Evolutionary conservation across 345 rosid species (phyloP).

Genomic region (Aquilaria malaccensis): DNA sequence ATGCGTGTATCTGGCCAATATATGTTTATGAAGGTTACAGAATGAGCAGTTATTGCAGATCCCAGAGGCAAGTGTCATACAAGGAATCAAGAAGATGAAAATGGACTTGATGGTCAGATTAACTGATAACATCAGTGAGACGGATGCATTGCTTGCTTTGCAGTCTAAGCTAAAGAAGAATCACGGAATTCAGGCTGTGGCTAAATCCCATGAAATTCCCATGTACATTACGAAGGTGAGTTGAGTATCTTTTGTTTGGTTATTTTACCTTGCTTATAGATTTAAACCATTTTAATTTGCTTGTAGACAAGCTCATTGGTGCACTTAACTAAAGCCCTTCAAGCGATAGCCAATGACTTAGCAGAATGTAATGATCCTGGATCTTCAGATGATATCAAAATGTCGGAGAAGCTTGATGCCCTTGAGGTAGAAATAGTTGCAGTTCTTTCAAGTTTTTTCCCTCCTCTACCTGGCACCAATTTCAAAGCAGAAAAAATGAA

Average conservation of each 20-base stretch:
- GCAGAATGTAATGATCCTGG: slow-evolving; percentile 42
- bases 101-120: slow-evolving; percentile 43
- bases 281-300: slow-evolving; percentile 5
- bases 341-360: slow-evolving; percentile 41
- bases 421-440: slow-evolving; percentile 45
- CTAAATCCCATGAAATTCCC: slow-evolving; percentile 58
- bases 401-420: slow-evolving; percentile 66
- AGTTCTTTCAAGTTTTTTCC: not conserved
- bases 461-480: not conserved
- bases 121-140: slow-evolving; percentile 69
- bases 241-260: not conserved
- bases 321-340: slow-evolving; percentile 64
- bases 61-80: slow-evolving; percentile 54
- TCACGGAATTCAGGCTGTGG: slow-evolving; percentile 65
- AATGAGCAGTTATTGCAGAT: slow-evolving; percentile 49
- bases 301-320: slow-evolving; percentile 73
- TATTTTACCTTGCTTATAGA: not conserved
- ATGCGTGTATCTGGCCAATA: no score
- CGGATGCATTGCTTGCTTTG: slow-evolving; percentile 74
- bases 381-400: slow-evolving; percentile 39
- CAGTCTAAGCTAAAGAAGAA: slow-evolving; percentile 85
- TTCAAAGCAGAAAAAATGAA: no score
- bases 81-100: slow-evolving; percentile 61
- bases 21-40: slow-evolving; percentile 22
- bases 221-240: slow-evolving; percentile 69